A percentile compares a stretch with the other conserved stretches of the same genome.
phyloP scores from a whole-genome alignment of 805 yeast genomes.

The Lachancea kluyveri region DNA sequence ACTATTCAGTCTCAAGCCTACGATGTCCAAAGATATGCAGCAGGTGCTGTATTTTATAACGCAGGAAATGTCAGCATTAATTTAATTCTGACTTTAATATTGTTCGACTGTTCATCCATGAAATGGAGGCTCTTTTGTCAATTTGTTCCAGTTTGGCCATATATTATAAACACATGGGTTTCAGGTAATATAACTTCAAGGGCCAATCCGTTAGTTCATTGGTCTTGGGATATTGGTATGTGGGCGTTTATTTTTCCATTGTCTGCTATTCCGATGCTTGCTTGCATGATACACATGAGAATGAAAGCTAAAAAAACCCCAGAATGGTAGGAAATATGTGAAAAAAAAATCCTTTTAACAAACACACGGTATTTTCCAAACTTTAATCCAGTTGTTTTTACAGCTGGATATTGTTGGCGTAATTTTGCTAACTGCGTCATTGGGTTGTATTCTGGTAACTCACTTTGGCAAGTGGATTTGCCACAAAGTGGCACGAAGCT shows the following conservation, averaged over 20 bases:
- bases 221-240: constrained; percentile 75
- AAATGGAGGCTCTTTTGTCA: constrained; percentile 65
- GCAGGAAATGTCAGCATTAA: constrained; percentile 59
- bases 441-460: constrained; percentile 59
- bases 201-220: constrained; percentile 30
- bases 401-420: constrained; percentile 59
- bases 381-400: constrained; percentile 45
- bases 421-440: constrained; percentile 44
- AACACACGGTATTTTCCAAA: constrained; percentile 30
- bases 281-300: constrained; percentile 50
- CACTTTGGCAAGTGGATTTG: constrained; percentile 64
- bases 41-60: constrained; percentile 43
- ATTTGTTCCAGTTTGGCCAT: constrained; percentile 63
- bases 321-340: constrained; percentile 39
- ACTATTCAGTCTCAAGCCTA: constrained; percentile 48
- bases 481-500: constrained; percentile 49
- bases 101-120: constrained; percentile 60
- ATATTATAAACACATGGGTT: constrained; percentile 72
- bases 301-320: constrained; percentile 44
- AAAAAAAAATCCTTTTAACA: constrained; percentile 35
- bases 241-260: constrained; percentile 74
- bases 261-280: constrained; percentile 49
- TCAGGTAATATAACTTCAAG: constrained; percentile 50
- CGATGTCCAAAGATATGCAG: constrained; percentile 46
- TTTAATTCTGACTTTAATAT: constrained; percentile 47